Evolutionary conservation across 225 moss, liverwort and hornwort species (phyloP), one percentile per base, ranked within the genome.

Genomic region (Sphagnum tenellum): DNA sequence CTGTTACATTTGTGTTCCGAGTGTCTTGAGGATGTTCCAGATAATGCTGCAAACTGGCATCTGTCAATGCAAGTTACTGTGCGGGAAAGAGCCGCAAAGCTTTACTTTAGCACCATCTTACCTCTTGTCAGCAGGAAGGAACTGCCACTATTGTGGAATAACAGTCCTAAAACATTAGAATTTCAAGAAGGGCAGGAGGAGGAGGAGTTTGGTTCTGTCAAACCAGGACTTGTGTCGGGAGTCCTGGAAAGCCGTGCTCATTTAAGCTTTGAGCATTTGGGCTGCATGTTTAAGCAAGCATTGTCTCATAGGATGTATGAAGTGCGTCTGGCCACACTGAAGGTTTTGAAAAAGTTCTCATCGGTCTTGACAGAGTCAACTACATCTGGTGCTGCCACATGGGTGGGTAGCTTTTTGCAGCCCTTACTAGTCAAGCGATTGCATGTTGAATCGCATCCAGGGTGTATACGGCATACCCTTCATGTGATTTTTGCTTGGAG

Each of bases 401-500:
- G 79, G 80, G 67, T 79, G 48, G 51, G 76, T 47, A 73, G 74
- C 57, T 84, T 79, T 68, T 75, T 99, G 75, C 86, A 83, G 69
- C 83, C 90, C 44, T 65, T 90, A 59, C 74, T 93, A 47, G 64
- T 88, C 29, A 74, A 80, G 45, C 77, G 87, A 49, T 72, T 99
- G 68, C 66, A 61, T 66, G 59, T 72, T 9, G 98, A 99, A 73
- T 81, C 74, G 2, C 89, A 93, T 72, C 86, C 93, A 50, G 90
- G 80, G 4, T 99, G 98, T 71, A 67, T 89, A 46, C 78, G 81
- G 68, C 89, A 88, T 72, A 79, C 93, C 71, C 89, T 99, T 14
- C 90, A 84, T 63, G 84, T 99, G 56, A 83, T 91, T 61, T 99
- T 78, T 61, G 83, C 82, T 49, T 99, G 98, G 90, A 84, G 84